These are phyloP conservation scores for Didymella segeticola DNA, from an alignment of 2,329 filamentous ascomycete species.

Conservation along the genomic window DNA sequence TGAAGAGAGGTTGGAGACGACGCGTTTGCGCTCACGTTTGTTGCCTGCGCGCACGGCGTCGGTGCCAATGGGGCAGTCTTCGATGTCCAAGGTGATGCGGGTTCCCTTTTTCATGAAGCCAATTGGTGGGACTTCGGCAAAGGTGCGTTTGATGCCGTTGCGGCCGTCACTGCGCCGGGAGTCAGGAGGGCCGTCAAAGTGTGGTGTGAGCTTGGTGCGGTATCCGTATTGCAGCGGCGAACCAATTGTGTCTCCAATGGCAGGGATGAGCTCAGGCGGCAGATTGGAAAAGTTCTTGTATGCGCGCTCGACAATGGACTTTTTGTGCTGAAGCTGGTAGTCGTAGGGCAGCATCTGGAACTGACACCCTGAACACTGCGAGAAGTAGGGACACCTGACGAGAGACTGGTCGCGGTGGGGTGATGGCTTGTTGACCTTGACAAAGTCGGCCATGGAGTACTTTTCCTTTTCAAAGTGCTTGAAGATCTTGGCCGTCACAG, in stretches of 20 bases:
- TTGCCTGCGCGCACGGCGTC: constrained; percentile 82
- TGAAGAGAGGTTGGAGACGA: constrained; percentile 70
- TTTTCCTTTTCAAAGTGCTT: constrained; percentile 70
- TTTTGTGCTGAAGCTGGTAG: constrained; percentile 86
- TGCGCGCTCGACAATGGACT: constrained; percentile 85
- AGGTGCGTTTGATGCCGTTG: constrained; percentile 62
- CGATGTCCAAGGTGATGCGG: constrained; percentile 84
- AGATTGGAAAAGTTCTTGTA: constrained; percentile 91
- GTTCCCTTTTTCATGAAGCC: constrained; percentile 91
- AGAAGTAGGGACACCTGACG: constrained; percentile 85
- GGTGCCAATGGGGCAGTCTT: constrained; percentile 96
- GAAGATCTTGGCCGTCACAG: constrained; percentile 77
- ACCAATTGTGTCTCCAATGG: constrained; percentile 82
- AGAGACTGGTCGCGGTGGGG: constrained; percentile 77
- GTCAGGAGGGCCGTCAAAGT: constrained; percentile 81
- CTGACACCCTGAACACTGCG: constrained; percentile 85
- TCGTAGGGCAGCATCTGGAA: constrained; percentile 95
- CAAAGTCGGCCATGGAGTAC: constrained; percentile 81
- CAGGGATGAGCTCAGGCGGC: constrained; percentile 74
- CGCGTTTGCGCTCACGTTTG: constrained; percentile 76
- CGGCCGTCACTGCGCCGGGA: constrained; percentile 55
- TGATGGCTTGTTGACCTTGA: constrained; percentile 77
- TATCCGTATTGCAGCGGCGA: constrained; percentile 93
- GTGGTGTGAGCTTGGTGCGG: constrained; percentile 94
- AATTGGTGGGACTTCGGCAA: constrained; percentile 74